Evolutionary conservation across 805 yeast genomes (phyloP).

Genomic region (Metschnikowia lachancei): DNA sequence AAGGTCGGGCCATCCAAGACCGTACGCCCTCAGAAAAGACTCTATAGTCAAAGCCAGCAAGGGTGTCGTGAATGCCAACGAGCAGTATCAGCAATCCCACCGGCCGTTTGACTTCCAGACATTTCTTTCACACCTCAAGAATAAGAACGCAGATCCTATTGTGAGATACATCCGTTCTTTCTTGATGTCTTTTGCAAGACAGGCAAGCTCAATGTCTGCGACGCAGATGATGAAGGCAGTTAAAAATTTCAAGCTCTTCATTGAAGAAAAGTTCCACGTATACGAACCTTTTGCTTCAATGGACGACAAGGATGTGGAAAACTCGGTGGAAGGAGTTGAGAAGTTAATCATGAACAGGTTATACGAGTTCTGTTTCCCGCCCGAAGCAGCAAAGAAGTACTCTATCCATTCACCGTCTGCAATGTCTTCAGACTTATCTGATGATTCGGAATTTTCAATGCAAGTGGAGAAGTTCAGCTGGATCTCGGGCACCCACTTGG

Average conservation of each 20-base stretch:
- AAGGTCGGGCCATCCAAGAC: neutral
- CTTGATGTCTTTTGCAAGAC: slow-evolving; percentile 67
- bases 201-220: slow-evolving; percentile 57
- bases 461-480: slow-evolving; percentile 66
- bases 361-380: slow-evolving; percentile 76
- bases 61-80: slow-evolving; percentile 27
- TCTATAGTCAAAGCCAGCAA: slow-evolving; percentile 14
- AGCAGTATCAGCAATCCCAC: slow-evolving; percentile 43
- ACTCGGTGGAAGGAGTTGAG: slow-evolving; percentile 88
- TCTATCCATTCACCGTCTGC: slow-evolving; percentile 22
- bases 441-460: slow-evolving; percentile 52
- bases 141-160: slow-evolving; percentile 80
- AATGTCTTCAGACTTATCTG: slow-evolving; percentile 54
- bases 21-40: slow-evolving; percentile 11
- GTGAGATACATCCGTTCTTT: slow-evolving; percentile 85
- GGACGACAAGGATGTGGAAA: slow-evolving; percentile 54
- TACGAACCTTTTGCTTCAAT: slow-evolving; percentile 74
- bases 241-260: slow-evolving; percentile 71
- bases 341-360: slow-evolving; percentile 87
- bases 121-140: slow-evolving; percentile 68
- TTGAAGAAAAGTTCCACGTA: slow-evolving; percentile 56
- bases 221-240: slow-evolving; percentile 77
- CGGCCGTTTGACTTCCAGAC: slow-evolving; percentile 76
- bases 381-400: slow-evolving; percentile 47
- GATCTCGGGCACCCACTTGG: slow-evolving; percentile 74